Evolutionary conservation across 495 filamentous ascomycete genomes (phyloP).

Genomic region (Neurospora intermedia): DNA sequence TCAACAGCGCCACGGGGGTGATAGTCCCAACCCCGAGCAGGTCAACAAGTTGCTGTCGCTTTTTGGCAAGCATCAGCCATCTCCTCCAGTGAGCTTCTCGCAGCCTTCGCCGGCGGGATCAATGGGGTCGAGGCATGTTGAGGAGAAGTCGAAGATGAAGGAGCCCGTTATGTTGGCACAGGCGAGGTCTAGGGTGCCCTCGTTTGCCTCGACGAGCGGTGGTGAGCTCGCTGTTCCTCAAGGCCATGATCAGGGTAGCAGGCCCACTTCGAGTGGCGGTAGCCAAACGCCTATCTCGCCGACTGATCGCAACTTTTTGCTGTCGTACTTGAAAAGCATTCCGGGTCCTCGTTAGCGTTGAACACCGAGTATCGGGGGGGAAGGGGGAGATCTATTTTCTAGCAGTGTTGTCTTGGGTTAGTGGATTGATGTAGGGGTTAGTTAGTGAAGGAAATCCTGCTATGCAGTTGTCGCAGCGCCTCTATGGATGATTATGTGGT

Average conservation of each 20-base stretch:
- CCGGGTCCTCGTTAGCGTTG: slow-evolving; percentile 8
- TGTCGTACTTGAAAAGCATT: slow-evolving; percentile 55
- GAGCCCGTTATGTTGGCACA: slow-evolving; percentile 24
- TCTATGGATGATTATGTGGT: background rate
- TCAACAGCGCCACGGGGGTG: slow-evolving; percentile 7
- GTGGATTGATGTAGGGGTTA: background rate
- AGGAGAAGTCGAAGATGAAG: slow-evolving; percentile 35
- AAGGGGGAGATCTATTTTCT: background rate
- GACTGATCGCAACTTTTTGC: slow-evolving; percentile 64
- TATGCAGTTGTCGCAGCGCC: background rate
- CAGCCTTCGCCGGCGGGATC: slow-evolving; percentile 21
- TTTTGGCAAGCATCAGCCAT: slow-evolving; percentile 46
- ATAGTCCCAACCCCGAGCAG: slow-evolving; percentile 40
- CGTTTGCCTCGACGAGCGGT: slow-evolving; percentile 23
- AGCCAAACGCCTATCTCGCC: slow-evolving; percentile 48
- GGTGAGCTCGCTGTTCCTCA: background rate
- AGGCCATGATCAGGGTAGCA: slow-evolving; percentile 13
- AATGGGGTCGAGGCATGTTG: slow-evolving; percentile 25
- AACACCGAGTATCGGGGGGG: background rate
- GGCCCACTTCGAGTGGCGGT: slow-evolving; percentile 29
- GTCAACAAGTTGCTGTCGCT: slow-evolving; percentile 58
- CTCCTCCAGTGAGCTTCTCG: background rate
- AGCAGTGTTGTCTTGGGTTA: background rate
- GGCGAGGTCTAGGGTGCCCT: slow-evolving; percentile 26
- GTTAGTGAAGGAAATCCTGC: background rate